These are phyloP conservation scores for Talaromyces sp. DNA, from an alignment of 2,329 filamentous ascomycete species.

Conservation along the genomic window DNA sequence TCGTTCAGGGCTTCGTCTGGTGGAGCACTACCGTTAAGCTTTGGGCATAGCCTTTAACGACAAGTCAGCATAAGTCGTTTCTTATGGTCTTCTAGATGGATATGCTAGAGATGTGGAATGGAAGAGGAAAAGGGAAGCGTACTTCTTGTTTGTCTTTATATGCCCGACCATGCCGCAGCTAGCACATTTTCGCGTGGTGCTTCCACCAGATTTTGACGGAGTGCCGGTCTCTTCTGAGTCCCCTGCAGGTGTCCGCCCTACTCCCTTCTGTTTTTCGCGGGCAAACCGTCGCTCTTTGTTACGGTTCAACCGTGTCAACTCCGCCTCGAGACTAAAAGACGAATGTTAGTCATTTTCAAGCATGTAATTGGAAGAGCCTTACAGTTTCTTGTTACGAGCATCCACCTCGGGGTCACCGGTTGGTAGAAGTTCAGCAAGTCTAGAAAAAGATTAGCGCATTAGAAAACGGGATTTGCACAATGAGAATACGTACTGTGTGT, in stretches of 20 bases:
- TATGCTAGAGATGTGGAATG: neutral
- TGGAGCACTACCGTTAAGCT: slow-evolving; percentile 78
- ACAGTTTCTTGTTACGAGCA: slow-evolving; percentile 54
- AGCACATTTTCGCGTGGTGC: slow-evolving; percentile 77
- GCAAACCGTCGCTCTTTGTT: slow-evolving; percentile 87
- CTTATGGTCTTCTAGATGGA: neutral
- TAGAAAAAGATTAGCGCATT: slow-evolving; percentile 23
- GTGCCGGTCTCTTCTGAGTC: slow-evolving; percentile 36
- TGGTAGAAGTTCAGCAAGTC: slow-evolving; percentile 54
- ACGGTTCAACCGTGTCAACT: slow-evolving; percentile 77
- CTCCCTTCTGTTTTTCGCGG: slow-evolving; percentile 81
- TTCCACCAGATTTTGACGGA: slow-evolving; percentile 58
- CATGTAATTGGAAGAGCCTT: slow-evolving; percentile 18
- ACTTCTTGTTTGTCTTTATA: slow-evolving; percentile 99
- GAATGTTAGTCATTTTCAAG: neutral
- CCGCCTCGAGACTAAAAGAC: slow-evolving; percentile 55
- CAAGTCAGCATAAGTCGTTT: slow-evolving; percentile 14
- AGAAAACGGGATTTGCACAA: neutral
- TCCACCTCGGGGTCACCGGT: slow-evolving; percentile 64
- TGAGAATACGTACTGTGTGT: slow-evolving; percentile 58
- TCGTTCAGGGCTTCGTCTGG: slow-evolving; percentile 42
- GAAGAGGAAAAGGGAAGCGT: slow-evolving; percentile 19
- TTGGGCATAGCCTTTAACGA: slow-evolving; percentile 63
- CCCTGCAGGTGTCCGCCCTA: slow-evolving; percentile 41
- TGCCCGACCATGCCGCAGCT: slow-evolving; percentile 96